Evolutionary conservation across 83 land plant genomes (phyloP), one percentile per base, ranked within the genome.

Genomic region (Isoetes engelmannii): DNA sequence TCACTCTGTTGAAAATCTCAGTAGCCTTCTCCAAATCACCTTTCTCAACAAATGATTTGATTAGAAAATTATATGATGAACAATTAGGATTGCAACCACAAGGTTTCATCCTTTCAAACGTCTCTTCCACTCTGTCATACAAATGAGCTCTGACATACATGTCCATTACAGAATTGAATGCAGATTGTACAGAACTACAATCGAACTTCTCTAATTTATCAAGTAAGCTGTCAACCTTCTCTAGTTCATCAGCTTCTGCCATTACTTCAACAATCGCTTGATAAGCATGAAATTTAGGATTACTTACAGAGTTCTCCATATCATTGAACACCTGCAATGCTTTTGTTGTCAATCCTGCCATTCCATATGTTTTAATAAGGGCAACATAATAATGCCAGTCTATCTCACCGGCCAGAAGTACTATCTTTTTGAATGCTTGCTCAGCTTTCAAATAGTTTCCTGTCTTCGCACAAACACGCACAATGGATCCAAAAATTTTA

Each of bases 391-490:
- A 80, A 53, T 74, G 82, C 73, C 85, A 73, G 55, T 81, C 87
- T 8, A 81, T 61, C 60, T 49, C 65, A 61, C 13, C 18, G 5
- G 74, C 82, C 57, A 61, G 54, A 5, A 71, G 61, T 54, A 72
- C 61, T 5, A 89, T 77, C 56, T 82, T 83, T 20, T 44, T 49
- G 81, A 82, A 83, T 64, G 82, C 73, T 51, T 51, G 74, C 75
- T 92, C 93, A 12, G 89, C 84, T 71, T 83, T 87, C 6, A 70
- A 78, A n/a, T 82, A 74, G 76, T 92, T 79, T 45, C 94, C 94
- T 69, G 74, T 78, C 51, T 79, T 86, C 7, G 85, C 72, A 49
- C 85, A 85, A 54, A 81, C 87, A 61, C 86, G 79, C 49, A 89
- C 71, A 13, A 85, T 59, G 21, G 91, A 47, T 5, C 67, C 5